Conservation (phyloP, 768 basidiomycete species). For the Kondoa subrosea region DNA sequence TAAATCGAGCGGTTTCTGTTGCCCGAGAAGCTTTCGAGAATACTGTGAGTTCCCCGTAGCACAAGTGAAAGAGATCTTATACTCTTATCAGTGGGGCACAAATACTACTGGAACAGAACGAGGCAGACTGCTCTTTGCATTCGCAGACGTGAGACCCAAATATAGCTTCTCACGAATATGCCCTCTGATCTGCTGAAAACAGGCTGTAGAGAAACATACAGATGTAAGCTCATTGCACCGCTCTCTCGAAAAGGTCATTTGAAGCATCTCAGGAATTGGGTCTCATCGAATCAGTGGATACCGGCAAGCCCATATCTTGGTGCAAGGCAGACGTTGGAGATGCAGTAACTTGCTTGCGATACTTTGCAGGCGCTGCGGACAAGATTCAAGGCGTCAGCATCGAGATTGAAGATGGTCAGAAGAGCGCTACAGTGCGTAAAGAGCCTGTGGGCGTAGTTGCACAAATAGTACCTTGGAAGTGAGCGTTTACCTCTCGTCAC, state of each 20-base stretch:
- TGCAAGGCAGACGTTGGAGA: constrained; percentile 21
- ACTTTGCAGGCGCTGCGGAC: constrained; percentile 56
- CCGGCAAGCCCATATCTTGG: constrained; percentile 53
- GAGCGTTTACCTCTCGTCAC: constrained; percentile 15
- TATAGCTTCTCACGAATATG: constrained; percentile 58
- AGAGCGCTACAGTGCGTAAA: constrained; percentile 68
- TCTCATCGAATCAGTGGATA: constrained; percentile 69
- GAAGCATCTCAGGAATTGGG: too few relatives aligned
- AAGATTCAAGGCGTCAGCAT: constrained; percentile 78
- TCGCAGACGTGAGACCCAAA: constrained; percentile 29
- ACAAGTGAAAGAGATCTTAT: too few relatives aligned
- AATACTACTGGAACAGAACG: constrained; percentile 30
- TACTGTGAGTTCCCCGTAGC: too few relatives aligned
- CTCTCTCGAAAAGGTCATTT: too few relatives aligned
- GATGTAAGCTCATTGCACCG: too few relatives aligned
- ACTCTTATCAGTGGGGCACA: too few relatives aligned
- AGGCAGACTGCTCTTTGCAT: constrained; percentile 23
- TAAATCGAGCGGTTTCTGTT: constrained; percentile 28
- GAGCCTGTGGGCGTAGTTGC: constrained; percentile 90
- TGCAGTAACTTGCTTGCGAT: constrained; percentile 32
- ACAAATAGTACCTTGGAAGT: constrained; percentile 42
- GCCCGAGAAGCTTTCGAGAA: constrained; percentile 27
- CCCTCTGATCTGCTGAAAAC: constrained; percentile 67
- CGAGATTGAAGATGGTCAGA: constrained; percentile 54
- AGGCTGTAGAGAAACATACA: constrained; percentile 25